A percentile compares a stretch with the other conserved stretches of the same genome.
Conservation (phyloP, 78 protist genomes). For the Pigoraptor vietnamica region DNA sequence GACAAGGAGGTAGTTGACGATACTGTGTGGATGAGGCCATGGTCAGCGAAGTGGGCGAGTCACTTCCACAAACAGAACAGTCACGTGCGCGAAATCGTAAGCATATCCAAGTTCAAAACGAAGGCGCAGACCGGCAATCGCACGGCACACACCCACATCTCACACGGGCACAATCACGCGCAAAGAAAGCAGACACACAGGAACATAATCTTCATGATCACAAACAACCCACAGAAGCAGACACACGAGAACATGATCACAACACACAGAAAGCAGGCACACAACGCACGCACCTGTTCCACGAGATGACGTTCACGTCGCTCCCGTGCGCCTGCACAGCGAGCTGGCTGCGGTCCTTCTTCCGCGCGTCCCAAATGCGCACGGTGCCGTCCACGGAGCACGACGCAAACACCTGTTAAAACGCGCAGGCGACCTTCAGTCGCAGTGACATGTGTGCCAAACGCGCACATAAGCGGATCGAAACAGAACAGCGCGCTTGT, state of each 20-base stretch:
- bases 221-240: too few relatives aligned
- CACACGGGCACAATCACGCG: not conserved
- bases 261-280: not conserved
- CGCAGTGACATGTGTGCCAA: too few relatives aligned
- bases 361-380: constrained; percentile 70
- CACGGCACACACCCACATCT: too few relatives aligned
- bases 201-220: too few relatives aligned
- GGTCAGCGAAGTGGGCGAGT: not conserved
- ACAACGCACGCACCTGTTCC: constrained; percentile 47
- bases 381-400: constrained; percentile 58
- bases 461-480: not conserved
- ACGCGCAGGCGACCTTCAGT: not conserved
- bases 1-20: constrained; percentile 58
- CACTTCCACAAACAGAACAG: too few relatives aligned
- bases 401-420: constrained; percentile 54
- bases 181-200: too few relatives aligned
- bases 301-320: constrained; percentile 86
- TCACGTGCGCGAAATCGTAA: too few relatives aligned
- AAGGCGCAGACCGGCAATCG: too few relatives aligned
- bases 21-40: not conserved
- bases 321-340: constrained; percentile 46
- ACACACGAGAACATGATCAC: too few relatives aligned
- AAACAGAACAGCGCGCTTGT: not conserved
- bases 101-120: too few relatives aligned
- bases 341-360: constrained; percentile 27